phyloP scores from a whole-genome alignment of 2,329 filamentous ascomycete species.

The Colletotrichum sp. region DNA sequence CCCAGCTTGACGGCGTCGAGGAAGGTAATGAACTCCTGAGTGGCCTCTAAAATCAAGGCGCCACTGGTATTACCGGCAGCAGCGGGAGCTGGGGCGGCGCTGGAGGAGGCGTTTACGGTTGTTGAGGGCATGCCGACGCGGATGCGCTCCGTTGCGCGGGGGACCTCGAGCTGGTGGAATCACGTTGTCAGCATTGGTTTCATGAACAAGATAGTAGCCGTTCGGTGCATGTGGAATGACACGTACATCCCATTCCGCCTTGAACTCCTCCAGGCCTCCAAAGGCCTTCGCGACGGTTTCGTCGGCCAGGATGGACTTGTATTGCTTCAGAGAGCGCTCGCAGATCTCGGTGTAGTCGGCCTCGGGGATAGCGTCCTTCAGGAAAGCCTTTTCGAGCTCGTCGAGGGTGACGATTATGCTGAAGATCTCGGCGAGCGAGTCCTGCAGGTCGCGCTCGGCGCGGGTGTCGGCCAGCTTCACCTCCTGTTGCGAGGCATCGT shows the following conservation, averaged over 20 bases:
- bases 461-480: conserved; percentile 88
- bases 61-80: conserved; percentile 55
- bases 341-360: conserved; percentile 96
- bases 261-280: conserved; percentile 88
- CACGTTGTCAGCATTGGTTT: not conserved
- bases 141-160: conserved; percentile 89
- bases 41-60: conserved; percentile 83
- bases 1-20: conserved; percentile 93
- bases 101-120: conserved; percentile 61
- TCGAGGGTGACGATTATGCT: conserved; percentile 97
- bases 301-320: conserved; percentile 91
- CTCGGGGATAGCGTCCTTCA: conserved; percentile 93
- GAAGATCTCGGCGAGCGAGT: conserved; percentile 96
- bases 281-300: conserved; percentile 91
- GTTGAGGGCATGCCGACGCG: conserved; percentile 93
- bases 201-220: too few relatives aligned
- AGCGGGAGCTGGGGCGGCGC: conserved; percentile 45
- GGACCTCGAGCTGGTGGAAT: conserved; percentile 79
- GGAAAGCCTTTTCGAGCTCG: conserved; percentile 93
- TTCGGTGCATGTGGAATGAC: not conserved
- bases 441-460: conserved; percentile 90
- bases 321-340: conserved; percentile 91
- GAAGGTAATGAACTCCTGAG: conserved; percentile 98
- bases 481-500: conserved; percentile 62
- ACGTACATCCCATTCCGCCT: conserved; percentile 87